Base-by-base conservation (phyloP, 140 eudicot genomes). In the Bidens hawaiensis region DNA sequence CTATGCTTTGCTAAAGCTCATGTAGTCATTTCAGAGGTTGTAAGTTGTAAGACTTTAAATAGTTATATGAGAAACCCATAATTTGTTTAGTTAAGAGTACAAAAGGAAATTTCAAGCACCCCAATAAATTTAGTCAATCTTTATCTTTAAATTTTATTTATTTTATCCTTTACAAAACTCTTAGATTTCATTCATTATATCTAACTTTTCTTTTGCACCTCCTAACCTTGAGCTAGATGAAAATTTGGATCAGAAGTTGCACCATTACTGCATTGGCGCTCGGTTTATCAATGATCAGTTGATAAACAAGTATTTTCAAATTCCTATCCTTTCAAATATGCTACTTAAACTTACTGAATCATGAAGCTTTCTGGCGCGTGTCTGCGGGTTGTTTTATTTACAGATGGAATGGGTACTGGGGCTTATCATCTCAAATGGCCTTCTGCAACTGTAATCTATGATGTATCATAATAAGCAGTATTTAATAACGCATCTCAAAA, bases 371-470 rank as follows among this genome's bases (percentile, higher is more conserved):
- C 10, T 21, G 51, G n/a, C n/a, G 68, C 34, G 24, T 24, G 34
- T 28, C 25, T 77, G 73, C 78, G 88, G 99, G 88, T 94, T 77
- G 95, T 94, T 70, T 67, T 94, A 57, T 82, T 94, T 46, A 85
- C 94, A 69, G 99, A 94, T 88, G 99, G 99, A 49, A 82, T 86
- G 87, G 99, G 88, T 68, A 94, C 97, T 15, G 74, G 99, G 57
- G 85, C 97, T 41, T 94, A 85, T 71, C 65, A 94, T 61, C 89
- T 94, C 43, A 83, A 75, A n/a, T 94, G 99, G 99, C n/a, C 94
- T 12, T 28, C 72, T 67, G 83, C 95, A 18, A 85, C 99, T 31
- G 57, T 88, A 65, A 71, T 94, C 25, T 94, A 65, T 75, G 90
- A 94, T 62, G 59, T 88, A 33, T 94, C 97, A 26, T 95, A n/a